Conservation (phyloP, 106 monocot species). For the Acorus gramineus region DNA sequence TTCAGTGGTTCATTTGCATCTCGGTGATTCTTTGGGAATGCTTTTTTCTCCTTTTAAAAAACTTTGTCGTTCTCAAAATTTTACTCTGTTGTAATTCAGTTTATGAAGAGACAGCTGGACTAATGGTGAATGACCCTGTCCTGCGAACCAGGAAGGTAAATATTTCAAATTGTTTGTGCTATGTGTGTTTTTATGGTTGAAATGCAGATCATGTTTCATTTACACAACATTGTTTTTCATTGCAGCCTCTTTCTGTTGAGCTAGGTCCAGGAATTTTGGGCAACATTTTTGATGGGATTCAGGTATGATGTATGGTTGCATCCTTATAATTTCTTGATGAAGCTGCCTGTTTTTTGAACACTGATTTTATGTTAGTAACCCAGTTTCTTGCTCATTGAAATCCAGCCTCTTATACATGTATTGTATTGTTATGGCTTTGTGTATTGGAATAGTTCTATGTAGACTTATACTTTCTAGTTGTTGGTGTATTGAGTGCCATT, state of each 20-base stretch:
- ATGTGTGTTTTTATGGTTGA: neutral
- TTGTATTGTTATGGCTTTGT: no score
- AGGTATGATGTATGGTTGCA: slow-evolving; percentile 29
- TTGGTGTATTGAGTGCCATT: no score
- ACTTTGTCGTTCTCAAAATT: no score
- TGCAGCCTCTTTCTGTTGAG: slow-evolving; percentile 98
- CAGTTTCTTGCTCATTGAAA: no score
- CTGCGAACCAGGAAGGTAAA: slow-evolving; percentile 85
- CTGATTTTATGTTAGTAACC: no score
- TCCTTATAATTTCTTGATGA: neutral
- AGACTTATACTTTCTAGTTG: no score
- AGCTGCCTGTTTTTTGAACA: neutral
- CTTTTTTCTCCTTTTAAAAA: neutral
- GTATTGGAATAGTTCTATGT: no score
- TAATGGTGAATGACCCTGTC: slow-evolving; percentile 97
- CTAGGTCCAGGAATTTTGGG: slow-evolving; percentile 97
- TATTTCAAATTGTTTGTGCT: neutral
- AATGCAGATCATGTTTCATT: neutral
- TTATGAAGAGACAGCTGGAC: slow-evolving; percentile 97
- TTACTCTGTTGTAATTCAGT: slow-evolving; percentile 25
- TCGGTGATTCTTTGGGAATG: neutral
- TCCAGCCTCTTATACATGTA: no score
- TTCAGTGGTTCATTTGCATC: neutral
- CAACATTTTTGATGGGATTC: slow-evolving; percentile 99
- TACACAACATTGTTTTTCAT: neutral